A percentile compares a stretch with the other conserved stretches of the same genome.
Evolutionary conservation across 2,329 filamentous ascomycete species (phyloP).

Genomic region (Plectosphaerella plurivora): DNA sequence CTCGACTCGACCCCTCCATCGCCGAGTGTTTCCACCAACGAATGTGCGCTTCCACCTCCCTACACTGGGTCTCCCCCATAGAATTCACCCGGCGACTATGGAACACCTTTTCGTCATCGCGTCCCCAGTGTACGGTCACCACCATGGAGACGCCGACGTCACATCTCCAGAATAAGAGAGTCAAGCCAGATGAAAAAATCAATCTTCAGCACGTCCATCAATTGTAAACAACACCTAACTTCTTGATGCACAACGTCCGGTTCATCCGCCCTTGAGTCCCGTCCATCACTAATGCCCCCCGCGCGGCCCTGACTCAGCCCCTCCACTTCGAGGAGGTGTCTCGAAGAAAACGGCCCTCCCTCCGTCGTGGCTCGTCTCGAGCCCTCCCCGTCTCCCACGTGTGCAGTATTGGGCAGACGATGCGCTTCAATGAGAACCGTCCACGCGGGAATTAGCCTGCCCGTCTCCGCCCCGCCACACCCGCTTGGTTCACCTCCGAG

Average conservation of each 20-base stretch:
- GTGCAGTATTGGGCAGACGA: background rate
- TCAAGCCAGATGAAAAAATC: no score
- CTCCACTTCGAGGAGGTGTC: background rate
- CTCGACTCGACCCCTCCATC: slow-evolving; percentile 1
- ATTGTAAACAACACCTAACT: no score
- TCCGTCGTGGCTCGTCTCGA: background rate
- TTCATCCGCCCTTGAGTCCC: background rate
- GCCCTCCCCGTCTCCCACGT: background rate
- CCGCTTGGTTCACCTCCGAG: background rate
- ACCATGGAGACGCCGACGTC: background rate
- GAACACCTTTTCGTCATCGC: background rate
- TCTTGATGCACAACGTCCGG: no score
- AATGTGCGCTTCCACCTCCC: background rate
- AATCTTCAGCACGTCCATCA: no score
- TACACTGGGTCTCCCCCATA: background rate
- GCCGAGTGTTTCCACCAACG: background rate
- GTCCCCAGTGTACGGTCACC: background rate
- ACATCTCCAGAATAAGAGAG: background rate
- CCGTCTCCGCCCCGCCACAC: background rate
- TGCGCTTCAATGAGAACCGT: background rate
- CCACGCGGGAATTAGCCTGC: background rate
- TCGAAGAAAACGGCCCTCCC: background rate
- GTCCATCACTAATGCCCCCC: background rate
- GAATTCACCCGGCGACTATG: background rate
- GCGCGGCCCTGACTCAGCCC: background rate